Percentiles rank a stretch among this genome's conserved stretches.
Conservation (phyloP, 257 asterid genomes). For the Ocimum tenuiflorum region DNA sequence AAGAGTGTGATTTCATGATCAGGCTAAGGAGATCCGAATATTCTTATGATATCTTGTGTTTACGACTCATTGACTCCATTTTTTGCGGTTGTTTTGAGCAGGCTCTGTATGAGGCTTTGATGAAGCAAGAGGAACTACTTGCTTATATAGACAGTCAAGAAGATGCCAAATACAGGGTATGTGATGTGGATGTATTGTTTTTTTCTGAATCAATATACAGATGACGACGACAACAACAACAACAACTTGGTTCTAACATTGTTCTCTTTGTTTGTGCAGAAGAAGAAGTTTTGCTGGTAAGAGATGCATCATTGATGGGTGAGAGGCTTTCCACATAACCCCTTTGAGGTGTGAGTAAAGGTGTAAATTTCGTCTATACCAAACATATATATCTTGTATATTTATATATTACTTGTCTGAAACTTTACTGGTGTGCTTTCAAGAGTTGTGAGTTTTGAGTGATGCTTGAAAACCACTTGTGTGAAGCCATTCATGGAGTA, state of each 20-base stretch:
- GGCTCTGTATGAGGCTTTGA: constrained; percentile 89
- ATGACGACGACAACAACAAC: too few species aligned
- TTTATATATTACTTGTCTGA: background rate
- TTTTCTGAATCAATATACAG: background rate
- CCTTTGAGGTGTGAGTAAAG: background rate
- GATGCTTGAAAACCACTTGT: constrained; percentile 1
- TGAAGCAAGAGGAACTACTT: constrained; percentile 96
- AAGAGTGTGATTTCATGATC: too few species aligned
- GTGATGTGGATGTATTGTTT: constrained; percentile 4
- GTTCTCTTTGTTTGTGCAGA: constrained; percentile 36
- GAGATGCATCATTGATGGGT: constrained; percentile 7
- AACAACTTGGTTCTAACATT: background rate
- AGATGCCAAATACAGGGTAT: constrained; percentile 68
- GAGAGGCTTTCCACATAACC: constrained; percentile 3
- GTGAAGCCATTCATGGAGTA: too few species aligned
- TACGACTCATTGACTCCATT: background rate
- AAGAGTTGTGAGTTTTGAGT: background rate
- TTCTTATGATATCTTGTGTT: background rate
- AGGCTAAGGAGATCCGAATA: background rate
- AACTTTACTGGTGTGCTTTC: background rate
- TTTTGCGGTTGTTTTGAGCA: constrained; percentile 25
- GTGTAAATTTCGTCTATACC: constrained; percentile 19
- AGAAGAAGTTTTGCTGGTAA: constrained; percentile 79
- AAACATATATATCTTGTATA: background rate
- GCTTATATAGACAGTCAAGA: constrained; percentile 86